Evolutionary conservation across 176 grass and related monocot genomes (phyloP).

Genomic region (Hsuehochloa calcarea): DNA sequence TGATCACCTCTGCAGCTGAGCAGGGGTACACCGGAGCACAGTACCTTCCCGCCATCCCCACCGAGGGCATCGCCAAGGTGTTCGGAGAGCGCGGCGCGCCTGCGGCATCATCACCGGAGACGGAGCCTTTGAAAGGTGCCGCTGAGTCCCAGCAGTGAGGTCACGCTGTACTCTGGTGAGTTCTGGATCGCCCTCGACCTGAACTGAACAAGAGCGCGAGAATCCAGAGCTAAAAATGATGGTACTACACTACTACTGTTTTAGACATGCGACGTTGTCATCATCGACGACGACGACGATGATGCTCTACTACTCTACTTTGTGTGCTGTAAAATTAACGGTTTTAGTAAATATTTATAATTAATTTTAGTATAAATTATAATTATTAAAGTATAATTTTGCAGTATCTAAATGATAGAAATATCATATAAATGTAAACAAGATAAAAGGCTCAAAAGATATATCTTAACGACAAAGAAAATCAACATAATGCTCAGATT

Average conservation of each 20-base stretch:
- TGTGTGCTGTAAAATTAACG: not conserved
- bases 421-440: too few species aligned
- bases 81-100: slow-evolving; percentile 35
- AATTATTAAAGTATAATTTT: too few species aligned
- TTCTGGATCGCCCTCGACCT: not conserved
- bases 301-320: not conserved
- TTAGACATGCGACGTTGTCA: not conserved
- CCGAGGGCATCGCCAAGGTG: slow-evolving; percentile 69
- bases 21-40: slow-evolving; percentile 26
- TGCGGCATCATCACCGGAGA: not conserved
- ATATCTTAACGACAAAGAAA: too few species aligned
- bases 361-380: too few species aligned
- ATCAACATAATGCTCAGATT: too few species aligned
- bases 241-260: not conserved
- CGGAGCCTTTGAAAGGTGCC: not conserved
- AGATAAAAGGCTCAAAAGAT: too few species aligned
- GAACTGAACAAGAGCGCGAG: not conserved
- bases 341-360: too few species aligned
- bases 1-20: slow-evolving; percentile 17
- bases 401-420: too few species aligned
- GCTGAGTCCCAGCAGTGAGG: not conserved
- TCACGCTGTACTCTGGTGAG: not conserved
- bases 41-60: slow-evolving; percentile 61
- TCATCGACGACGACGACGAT: not conserved
- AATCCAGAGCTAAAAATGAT: not conserved